Evolutionary conservation across 1,139 yeast species (phyloP).

Genomic region (Zygosaccharomyces sapae): DNA sequence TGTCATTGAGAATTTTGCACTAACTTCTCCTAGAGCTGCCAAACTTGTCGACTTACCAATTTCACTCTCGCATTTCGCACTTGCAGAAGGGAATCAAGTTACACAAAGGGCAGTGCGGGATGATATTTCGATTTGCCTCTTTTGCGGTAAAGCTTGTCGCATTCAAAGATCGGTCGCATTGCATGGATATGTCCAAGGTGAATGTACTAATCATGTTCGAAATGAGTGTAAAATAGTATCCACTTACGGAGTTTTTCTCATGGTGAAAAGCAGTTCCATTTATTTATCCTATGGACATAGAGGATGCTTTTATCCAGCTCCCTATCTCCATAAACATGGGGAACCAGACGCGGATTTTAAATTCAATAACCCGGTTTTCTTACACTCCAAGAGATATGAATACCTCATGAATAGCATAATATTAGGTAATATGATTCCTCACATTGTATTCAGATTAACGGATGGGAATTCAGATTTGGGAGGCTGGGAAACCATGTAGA

Average conservation of each 20-base stretch:
- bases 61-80: constrained; percentile 67
- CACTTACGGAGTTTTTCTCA: constrained; percentile 69
- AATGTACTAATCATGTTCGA: constrained; percentile 60
- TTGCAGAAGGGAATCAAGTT: constrained; percentile 16
- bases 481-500: constrained; percentile 87
- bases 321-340: constrained; percentile 83
- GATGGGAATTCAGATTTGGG: constrained; percentile 82
- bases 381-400: constrained; percentile 62
- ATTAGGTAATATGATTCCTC: constrained; percentile 77
- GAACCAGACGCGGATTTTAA: constrained; percentile 75
- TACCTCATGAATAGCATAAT: constrained; percentile 64
- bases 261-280: constrained; percentile 70
- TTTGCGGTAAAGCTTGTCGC: constrained; percentile 70
- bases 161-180: constrained; percentile 48
- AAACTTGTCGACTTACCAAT: constrained; percentile 57
- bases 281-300: constrained; percentile 53
- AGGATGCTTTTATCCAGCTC: constrained; percentile 83
- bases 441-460: constrained; percentile 70
- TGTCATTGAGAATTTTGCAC: constrained; percentile 1
- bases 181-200: constrained; percentile 51
- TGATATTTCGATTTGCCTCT: constrained; percentile 85
- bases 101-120: constrained; percentile 30
- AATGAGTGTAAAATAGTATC: constrained; percentile 56
- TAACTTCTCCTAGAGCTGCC: constrained; percentile 55
- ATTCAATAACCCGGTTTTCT: constrained; percentile 65